A percentile compares a stretch with the other conserved stretches of the same genome.
phyloP scores from a whole-genome alignment of 129 eudicot genomes.

The Helichrysum umbraculigerum region DNA sequence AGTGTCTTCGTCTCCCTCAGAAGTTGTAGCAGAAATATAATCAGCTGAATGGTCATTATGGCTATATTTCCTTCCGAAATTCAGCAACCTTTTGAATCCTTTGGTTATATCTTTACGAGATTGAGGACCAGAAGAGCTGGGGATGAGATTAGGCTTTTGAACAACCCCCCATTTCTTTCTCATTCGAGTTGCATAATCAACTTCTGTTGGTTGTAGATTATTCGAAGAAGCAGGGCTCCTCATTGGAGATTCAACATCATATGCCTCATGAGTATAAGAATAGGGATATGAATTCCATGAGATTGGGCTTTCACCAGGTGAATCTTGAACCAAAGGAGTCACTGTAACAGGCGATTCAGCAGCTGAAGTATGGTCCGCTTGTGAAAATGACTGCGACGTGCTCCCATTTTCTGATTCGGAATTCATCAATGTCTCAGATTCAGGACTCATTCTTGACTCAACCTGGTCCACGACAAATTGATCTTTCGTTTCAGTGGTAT shows the following conservation, averaged over 20 bases:
- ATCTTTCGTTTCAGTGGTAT: conserved; percentile 32
- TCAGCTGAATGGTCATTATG: conserved; percentile 64
- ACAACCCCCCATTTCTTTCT: conserved; percentile 93
- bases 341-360: conserved; percentile 49
- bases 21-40: conserved; percentile 87
- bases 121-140: conserved; percentile 46
- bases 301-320: conserved; percentile 74
- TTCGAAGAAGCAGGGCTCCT: conserved; percentile 89
- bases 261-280: conserved; percentile 56
- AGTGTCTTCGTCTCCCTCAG: conserved; percentile 90
- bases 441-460: conserved; percentile 47
- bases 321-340: conserved; percentile 47
- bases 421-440: conserved; percentile 50
- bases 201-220: conserved; percentile 57
- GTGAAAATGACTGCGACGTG: conserved; percentile 43
- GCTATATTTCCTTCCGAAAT: conserved; percentile 84
- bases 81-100: conserved; percentile 79
- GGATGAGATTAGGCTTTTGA: conserved; percentile 57
- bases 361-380: conserved; percentile 38
- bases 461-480: conserved; percentile 36
- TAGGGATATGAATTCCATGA: conserved; percentile 74
- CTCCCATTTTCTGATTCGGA: conserved; percentile 73
- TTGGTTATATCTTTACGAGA: conserved; percentile 69
- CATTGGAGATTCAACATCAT: conserved; percentile 65
- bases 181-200: conserved; percentile 71